These are phyloP conservation scores for Cicer cuneatum DNA, from an alignment of 306 rosid species.

Conservation along the genomic window DNA sequence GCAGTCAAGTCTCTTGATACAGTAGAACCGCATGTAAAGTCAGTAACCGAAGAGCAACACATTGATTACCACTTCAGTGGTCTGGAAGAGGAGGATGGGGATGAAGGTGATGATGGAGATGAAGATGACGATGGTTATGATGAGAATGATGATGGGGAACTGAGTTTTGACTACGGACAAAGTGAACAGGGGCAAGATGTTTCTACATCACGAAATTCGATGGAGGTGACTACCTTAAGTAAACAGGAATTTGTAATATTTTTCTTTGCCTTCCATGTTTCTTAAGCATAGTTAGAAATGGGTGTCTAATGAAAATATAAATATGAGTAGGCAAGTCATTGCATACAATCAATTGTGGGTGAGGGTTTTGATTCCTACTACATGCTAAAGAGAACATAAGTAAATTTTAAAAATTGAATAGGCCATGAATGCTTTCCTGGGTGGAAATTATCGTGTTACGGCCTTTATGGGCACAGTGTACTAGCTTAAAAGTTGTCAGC, in stretches of 20 bases:
- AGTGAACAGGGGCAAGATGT: slow-evolving; percentile 64
- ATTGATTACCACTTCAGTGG: slow-evolving; percentile 91
- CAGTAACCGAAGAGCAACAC: slow-evolving; percentile 83
- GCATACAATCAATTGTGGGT: background rate
- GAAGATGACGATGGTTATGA: slow-evolving; percentile 55
- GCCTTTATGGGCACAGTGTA: slow-evolving; percentile 26
- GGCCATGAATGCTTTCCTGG: slow-evolving; percentile 12
- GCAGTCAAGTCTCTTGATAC: slow-evolving; percentile 85
- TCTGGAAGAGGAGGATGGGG: slow-evolving; percentile 76
- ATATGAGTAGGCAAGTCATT: slow-evolving; percentile 37
- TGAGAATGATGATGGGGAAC: slow-evolving; percentile 79
- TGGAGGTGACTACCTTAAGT: slow-evolving; percentile 63
- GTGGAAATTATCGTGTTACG: slow-evolving; percentile 4
- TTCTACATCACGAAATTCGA: slow-evolving; percentile 61
- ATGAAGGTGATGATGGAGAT: slow-evolving; percentile 56
- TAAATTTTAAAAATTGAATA: slow-evolving; percentile 23
- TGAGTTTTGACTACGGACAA: slow-evolving; percentile 84
- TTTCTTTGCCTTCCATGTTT: slow-evolving; percentile 7
- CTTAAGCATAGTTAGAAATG: slow-evolving; percentile 32
- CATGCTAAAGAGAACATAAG: slow-evolving; percentile 23
- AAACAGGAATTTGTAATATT: slow-evolving; percentile 23
- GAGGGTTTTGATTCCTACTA: slow-evolving; percentile 18
- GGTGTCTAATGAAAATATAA: slow-evolving; percentile 19
- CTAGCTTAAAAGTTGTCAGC: slow-evolving; percentile 11
- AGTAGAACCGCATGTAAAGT: slow-evolving; percentile 85